Evolutionary conservation across 805 yeast species (phyloP).

Genomic region (Pichia gijzeniarum): DNA sequence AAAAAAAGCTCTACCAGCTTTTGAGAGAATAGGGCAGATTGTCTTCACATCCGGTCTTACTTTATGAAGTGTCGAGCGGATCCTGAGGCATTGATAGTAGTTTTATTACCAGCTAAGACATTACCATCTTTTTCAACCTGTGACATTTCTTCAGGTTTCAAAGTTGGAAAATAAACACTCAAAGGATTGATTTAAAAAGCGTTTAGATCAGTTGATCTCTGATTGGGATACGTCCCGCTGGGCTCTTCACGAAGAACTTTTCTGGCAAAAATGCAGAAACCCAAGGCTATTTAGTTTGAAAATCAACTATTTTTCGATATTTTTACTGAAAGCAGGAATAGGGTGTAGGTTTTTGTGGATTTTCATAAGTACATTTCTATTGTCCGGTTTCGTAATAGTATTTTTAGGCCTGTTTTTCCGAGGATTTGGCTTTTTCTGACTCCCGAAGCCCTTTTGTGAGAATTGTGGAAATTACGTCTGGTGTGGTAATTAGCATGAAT

Average conservation of each 20-base stretch:
- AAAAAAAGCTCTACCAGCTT: constrained; percentile 58
- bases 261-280: constrained; percentile 75
- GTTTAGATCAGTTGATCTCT: constrained; percentile 68
- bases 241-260: constrained; percentile 69
- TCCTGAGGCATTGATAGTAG: constrained; percentile 60
- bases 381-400: no score
- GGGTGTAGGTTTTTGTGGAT: no score
- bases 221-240: constrained; percentile 81
- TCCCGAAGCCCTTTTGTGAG: no score
- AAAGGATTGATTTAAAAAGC: constrained; percentile 90
- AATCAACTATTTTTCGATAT: constrained; percentile 53
- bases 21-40: constrained; percentile 66
- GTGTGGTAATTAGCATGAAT: no score
- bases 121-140: constrained; percentile 58
- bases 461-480: no score
- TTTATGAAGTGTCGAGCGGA: constrained; percentile 61
- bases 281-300: constrained; percentile 75
- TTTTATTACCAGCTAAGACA: constrained; percentile 49
- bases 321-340: no score
- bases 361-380: no score
- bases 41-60: constrained; percentile 67
- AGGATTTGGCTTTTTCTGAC: no score
- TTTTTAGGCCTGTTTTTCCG: no score
- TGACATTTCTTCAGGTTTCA: constrained; percentile 58
- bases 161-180: constrained; percentile 63